Base-by-base conservation (phyloP, 202 grass and related monocot genomes). In the Panicum hallii region DNA sequence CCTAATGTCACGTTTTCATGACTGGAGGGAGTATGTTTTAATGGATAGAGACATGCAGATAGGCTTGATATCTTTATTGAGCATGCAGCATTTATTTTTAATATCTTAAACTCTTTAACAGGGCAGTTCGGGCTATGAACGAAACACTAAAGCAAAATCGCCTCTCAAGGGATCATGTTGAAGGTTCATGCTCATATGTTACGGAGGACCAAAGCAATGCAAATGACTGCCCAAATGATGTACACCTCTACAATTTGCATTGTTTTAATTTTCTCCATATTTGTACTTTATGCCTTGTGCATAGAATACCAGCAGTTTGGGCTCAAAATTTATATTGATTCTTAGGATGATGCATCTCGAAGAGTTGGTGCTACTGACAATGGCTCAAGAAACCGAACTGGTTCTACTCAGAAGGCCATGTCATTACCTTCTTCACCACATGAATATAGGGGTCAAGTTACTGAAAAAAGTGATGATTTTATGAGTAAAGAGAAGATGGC, bases 121-220 rank as follows among this genome's bases (percentile, higher is more conserved):
- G 97, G 87, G 97, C 93, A 84, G 97, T 99, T 91, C 87, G 97
- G 87, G 93, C 91, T 83, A 99, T 99, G 93, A 99, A 96, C 58
- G 97, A 96, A 90, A 92, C 97, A 85, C 72, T 99, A 84, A 99
- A 99, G 83, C 93, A 99, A 89, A 96, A 99, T 84, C 93, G 97
- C 72, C 88, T 99, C 52, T 83, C 92, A 67, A 94, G 88, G 88
- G 96, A 96, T 83, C 88, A 92, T 87, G 82, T 84, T 80, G 93
- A 94, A 84, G 84, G 82, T 88, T 89, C 93, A 86, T 84, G 87
- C 75, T 94, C 93, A 64, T 94, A 74, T 80, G 77, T 74, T 63
- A 50, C 77, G 13, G 89, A 82, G 70, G 83, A 85, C 32, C 82
- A 92, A 76, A 84, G 67, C 75, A 90, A 83, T 53, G 69, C 66